Base-by-base conservation (phyloP, 805 yeast genomes). In the Saturnispora zaruensis region DNA sequence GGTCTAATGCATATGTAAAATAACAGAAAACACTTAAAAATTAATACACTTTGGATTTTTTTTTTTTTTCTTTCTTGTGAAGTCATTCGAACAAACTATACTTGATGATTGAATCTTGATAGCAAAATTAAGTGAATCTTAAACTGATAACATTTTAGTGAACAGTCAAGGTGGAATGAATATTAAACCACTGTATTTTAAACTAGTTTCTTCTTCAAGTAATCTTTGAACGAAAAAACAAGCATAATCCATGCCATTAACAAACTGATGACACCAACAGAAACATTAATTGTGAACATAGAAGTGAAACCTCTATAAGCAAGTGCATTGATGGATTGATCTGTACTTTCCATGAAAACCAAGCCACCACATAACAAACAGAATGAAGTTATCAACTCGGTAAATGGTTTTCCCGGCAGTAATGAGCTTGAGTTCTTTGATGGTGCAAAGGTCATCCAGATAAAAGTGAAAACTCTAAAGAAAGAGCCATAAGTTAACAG, bases 271-370 rank as follows among this genome's bases (percentile, higher is more conserved):
- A 80, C 51, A 9, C 98, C 98, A 51, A 93, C 84, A 52, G 85
- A 78, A 34, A 91, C 78, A 64, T 91, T 93, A 61, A 91, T 77
- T 1, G 93, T 86, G 67, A 93, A 91, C 97, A 93, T 90, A 46
- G 82, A 73, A 26, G 93, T 87, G 53, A 82, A 72, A 3, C 96
- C 96, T 58, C 89, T 75, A 65, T 81, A 87, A 57, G 87, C 87
- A 69, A 89, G 73, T 20, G 87, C 90, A 57, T 78, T 80, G 30
- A 93, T 80, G 5, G 87, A 79, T 57, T 93, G 95, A 61, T 87
- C 91, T 41, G 95, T 86, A 49, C 93, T 82, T 65, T 88, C 87
- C 90, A 90, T 88, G 65, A 93, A 93, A 25, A 93, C 82, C 54
- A 86, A 66, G 8, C 99, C 99, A 44, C 99, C 99, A 55, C 87